These are phyloP conservation scores for Picea engelmannii DNA, from an alignment of 83 land plant genomes.

Conservation along the genomic window DNA sequence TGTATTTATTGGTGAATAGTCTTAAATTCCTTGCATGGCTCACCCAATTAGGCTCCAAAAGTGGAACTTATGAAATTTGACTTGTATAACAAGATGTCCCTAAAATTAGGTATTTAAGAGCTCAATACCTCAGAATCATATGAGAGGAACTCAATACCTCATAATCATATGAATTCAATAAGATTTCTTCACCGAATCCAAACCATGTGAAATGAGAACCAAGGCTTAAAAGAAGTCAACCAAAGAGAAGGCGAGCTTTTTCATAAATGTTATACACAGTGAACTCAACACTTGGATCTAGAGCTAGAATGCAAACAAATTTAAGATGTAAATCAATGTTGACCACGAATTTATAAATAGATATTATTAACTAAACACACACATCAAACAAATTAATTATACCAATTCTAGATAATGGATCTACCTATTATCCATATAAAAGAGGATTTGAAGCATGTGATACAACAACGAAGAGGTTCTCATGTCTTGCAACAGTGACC, in stretches of 20 bases:
- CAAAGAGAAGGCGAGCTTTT: slow-evolving; percentile 38
- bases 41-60: neutral
- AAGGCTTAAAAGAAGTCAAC: slow-evolving; percentile 80
- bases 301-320: neutral
- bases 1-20: slow-evolving; percentile 59
- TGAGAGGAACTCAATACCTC: slow-evolving; percentile 5
- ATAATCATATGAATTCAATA: slow-evolving; percentile 82
- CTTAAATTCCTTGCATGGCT: slow-evolving; percentile 70
- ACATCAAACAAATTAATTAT: neutral
- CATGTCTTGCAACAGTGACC: slow-evolving; percentile 73
- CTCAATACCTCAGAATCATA: slow-evolving; percentile 56
- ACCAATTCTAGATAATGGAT: neutral
- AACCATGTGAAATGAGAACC: slow-evolving; percentile 83
- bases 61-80: neutral
- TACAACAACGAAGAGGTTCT: slow-evolving; percentile 73
- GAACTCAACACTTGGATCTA: slow-evolving; percentile 35
- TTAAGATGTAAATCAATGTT: neutral
- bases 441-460: slow-evolving; percentile 78
- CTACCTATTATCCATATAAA: slow-evolving; percentile 78
- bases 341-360: neutral
- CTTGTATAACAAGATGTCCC: neutral
- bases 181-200: slow-evolving; percentile 90
- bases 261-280: slow-evolving; percentile 55
- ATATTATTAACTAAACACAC: neutral
- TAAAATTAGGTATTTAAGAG: neutral